Evolutionary conservation across 441 rosid species (phyloP).

Genomic region (Populus hybrid): DNA sequence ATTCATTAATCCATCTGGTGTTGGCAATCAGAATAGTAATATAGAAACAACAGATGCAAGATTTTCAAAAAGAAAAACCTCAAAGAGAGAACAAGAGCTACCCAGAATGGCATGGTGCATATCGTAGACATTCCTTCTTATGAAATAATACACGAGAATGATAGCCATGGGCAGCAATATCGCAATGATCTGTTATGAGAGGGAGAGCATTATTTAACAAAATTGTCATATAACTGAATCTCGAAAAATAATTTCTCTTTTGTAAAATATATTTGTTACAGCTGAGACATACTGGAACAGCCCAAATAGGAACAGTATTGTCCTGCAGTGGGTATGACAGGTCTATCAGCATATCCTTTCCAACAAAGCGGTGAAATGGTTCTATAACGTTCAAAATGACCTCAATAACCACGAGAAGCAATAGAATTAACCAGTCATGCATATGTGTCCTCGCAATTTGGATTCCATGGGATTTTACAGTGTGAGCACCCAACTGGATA

Average conservation of each 20-base stretch:
- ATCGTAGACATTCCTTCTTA: conserved; percentile 72
- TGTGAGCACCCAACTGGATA: conserved; percentile 58
- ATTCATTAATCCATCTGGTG: conserved; percentile 7
- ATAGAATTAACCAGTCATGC: conserved; percentile 89
- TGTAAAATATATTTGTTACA: background rate
- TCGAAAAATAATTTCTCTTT: background rate
- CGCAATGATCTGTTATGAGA: conserved; percentile 50
- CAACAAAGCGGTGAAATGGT: conserved; percentile 91
- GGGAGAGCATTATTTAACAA: background rate
- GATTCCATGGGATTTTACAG: conserved; percentile 70
- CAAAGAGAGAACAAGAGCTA: conserved; percentile 23
- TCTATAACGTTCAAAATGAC: conserved; percentile 53
- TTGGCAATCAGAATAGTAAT: background rate
- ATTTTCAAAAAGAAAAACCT: background rate
- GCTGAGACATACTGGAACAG: conserved; percentile 64
- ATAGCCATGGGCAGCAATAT: conserved; percentile 52
- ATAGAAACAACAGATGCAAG: conserved; percentile 11
- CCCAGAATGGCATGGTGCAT: conserved; percentile 83
- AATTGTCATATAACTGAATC: background rate
- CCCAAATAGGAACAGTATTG: conserved; percentile 81
- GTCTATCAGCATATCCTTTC: conserved; percentile 73
- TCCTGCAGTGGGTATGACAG: conserved; percentile 68
- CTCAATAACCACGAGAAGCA: conserved; percentile 55
- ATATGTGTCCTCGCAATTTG: conserved; percentile 56
- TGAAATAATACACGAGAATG: conserved; percentile 56